Evolutionary conservation across 208 protist species (phyloP), one percentile per base, ranked within the genome.

Genomic region (Angomonas desouzai): DNA sequence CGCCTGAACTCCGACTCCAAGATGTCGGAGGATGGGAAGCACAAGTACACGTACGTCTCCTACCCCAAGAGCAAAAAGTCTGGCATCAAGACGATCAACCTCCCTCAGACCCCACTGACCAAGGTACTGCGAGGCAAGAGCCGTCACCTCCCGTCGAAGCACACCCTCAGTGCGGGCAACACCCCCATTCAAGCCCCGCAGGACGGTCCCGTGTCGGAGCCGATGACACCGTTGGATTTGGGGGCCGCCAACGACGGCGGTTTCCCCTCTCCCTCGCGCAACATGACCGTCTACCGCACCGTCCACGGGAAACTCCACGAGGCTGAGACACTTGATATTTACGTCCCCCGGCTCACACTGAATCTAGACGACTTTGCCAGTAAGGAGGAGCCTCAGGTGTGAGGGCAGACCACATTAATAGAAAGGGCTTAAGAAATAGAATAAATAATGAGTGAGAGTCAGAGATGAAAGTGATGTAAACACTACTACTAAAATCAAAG

Each of bases 11-110:
- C 89, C 22, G 66, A 89, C 48, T 89, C 83, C 0, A 72, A 62
- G 11, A 65, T 70, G 0, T 70, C 77, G 36, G 64, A 62, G 20
- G 74, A 89, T 58, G 80, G 82, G 3, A 79, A 57, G 33, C 66
- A 55, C 2, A 92, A 94, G 76, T 64, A 87, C 40, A 94, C 85
- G 10, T 76, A 81, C 49, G 81, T 94, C 38, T 83, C 58, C 55
- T 82, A 85, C 11, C 69, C 80, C 20, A 83, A 81, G 60, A 77
- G 60, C 16, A 77, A 79, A 53, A 80, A 73, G 55, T 59, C 66
- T n/a, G 58, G 64, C 28, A 65, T 74, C 4, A 58, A 59, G 18
- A 27, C 48, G 1, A 65, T 87, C 29, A 64, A 61, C 22, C 72
- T 89, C 9, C 89, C 89, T 4, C 66, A 79, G 36, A 63, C 62